phyloP scores from a whole-genome alignment of 306 rosid species.

The Castanea crenata region DNA sequence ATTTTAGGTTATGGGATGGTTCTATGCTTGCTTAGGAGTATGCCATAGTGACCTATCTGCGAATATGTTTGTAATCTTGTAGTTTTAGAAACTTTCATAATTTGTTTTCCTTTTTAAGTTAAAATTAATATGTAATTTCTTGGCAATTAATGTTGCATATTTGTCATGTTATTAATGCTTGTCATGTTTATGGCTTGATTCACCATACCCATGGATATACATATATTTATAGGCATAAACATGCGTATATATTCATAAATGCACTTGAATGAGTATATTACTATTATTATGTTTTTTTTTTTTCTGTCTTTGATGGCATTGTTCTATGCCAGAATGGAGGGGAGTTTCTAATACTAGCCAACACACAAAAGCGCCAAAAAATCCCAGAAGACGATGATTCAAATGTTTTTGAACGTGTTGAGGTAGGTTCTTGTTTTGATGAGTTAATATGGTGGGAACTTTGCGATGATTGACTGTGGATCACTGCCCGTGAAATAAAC shows the following conservation, averaged over 20 bases:
- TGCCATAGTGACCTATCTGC: neutral
- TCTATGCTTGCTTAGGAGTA: neutral
- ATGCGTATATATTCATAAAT: neutral
- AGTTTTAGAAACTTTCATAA: neutral
- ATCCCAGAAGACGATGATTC: constrained; percentile 45
- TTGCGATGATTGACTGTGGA: neutral
- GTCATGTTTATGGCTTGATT: neutral
- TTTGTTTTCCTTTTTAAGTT: neutral
- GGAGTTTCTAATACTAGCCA: constrained; percentile 92
- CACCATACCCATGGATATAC: neutral
- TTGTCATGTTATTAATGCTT: neutral
- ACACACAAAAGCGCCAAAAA: constrained; percentile 85
- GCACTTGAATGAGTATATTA: neutral
- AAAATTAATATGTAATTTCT: neutral
- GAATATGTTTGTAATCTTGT: neutral
- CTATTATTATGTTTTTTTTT: neutral
- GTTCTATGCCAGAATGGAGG: constrained; percentile 43
- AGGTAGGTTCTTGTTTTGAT: constrained; percentile 51
- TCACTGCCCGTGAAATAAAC: neutral
- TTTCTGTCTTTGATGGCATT: neutral
- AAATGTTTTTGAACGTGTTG: constrained; percentile 51
- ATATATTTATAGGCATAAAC: neutral
- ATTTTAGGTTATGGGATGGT: neutral
- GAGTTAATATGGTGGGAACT: constrained; percentile 9
- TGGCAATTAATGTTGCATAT: neutral